Percentiles rank a stretch among this genome's conserved stretches.
Conservation (phyloP, 345 rosid genomes). For the Capsella bursapastoris region DNA sequence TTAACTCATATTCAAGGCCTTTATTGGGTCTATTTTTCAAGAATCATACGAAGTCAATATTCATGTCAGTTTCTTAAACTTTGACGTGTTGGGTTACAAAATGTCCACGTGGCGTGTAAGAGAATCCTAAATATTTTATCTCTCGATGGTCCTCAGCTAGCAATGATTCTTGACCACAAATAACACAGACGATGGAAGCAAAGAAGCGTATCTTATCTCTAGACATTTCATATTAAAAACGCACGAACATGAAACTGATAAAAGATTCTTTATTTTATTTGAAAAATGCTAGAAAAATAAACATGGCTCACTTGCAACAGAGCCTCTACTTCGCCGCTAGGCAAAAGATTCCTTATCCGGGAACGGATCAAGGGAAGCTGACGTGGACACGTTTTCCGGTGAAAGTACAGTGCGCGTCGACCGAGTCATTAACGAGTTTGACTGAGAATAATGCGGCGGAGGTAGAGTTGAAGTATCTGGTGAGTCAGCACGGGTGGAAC, state of each 20-base stretch:
- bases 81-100: not conserved
- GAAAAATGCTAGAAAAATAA: conserved; percentile 33
- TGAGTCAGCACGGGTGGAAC: conserved; percentile 67
- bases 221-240: not conserved
- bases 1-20: not conserved
- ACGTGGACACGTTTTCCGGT: conserved; percentile 31
- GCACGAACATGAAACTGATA: conserved; percentile 3
- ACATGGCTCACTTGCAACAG: conserved; percentile 46
- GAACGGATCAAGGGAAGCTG: conserved; percentile 11
- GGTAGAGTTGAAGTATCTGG: conserved; percentile 46
- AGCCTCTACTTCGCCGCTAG: conserved; percentile 41
- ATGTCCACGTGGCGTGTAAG: not conserved
- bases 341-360: conserved; percentile 12
- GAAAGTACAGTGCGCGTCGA: conserved; percentile 39
- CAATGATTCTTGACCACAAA: conserved; percentile 28
- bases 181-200: conserved; percentile 20
- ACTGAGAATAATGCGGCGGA: conserved; percentile 25
- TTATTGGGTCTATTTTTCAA: too few species aligned
- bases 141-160: conserved; percentile 10
- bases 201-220: conserved; percentile 31
- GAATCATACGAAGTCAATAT: too few species aligned
- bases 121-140: not conserved
- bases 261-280: not conserved
- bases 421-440: conserved; percentile 38
- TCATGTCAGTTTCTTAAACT: too few species aligned